phyloP scores from a whole-genome alignment of 164 flowering plant genomes.

The Magnolia officinalis region DNA sequence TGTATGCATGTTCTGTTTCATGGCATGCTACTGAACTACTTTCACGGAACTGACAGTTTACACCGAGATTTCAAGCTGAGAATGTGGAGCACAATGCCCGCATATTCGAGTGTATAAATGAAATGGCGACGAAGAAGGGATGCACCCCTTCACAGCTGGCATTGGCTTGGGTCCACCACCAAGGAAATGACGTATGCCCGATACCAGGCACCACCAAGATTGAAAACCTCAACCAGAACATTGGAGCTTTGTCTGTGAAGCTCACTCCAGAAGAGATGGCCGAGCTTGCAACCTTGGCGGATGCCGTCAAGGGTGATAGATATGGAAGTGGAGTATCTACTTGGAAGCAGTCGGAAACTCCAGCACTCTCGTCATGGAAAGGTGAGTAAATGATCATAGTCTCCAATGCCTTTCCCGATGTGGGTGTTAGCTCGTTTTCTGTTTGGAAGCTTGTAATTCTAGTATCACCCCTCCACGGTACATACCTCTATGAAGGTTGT shows the following conservation, averaged over 20 bases:
- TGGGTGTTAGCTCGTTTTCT: background rate
- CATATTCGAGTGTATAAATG: conserved; percentile 25
- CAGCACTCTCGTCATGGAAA: conserved; percentile 27
- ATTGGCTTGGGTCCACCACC: conserved; percentile 44
- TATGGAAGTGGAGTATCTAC: conserved; percentile 7
- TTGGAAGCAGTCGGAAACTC: conserved; percentile 24
- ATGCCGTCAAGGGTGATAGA: conserved; percentile 33
- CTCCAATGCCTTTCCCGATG: background rate
- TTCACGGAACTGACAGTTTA: conserved; percentile 13
- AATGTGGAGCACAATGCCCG: conserved; percentile 30
- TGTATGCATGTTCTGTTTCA: background rate
- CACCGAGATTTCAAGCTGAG: conserved; percentile 33
- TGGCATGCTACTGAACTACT: background rate
- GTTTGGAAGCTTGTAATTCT: no score
- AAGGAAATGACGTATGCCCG: conserved; percentile 35
- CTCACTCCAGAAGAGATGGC: conserved; percentile 36
- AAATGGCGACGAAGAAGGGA: conserved; percentile 32
- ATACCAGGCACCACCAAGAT: conserved; percentile 54
- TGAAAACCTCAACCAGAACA: conserved; percentile 39
- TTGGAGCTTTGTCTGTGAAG: conserved; percentile 41
- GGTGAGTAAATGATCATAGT: background rate
- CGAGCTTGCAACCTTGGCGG: conserved; percentile 30
- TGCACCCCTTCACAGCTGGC: conserved; percentile 41
- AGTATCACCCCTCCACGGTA: no score
- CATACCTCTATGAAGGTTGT: no score